Evolutionary conservation across 2,329 filamentous ascomycete genomes (phyloP), one percentile per base, ranked within the genome.

Genomic region (Cladophialophora carrionii): DNA sequence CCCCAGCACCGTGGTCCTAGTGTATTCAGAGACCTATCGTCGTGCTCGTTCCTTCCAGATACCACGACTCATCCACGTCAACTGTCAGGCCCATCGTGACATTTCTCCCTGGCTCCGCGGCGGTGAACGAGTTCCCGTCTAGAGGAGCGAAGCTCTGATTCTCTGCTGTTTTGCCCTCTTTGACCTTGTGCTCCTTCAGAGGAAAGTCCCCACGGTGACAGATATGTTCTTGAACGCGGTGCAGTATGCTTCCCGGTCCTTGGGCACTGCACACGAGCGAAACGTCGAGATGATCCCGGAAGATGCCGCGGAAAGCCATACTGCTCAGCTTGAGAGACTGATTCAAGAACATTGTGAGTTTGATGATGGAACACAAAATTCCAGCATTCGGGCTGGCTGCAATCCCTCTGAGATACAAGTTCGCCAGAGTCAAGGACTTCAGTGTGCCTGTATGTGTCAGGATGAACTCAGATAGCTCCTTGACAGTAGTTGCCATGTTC

Each of bases 341-440:
- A 31, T 48, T 20, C 3, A 61, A 34, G 12, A 54, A 55, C 49
- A n/a, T 34, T 31, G 34, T 48, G 24, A 61, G 9, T 26, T 46
- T 46, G n/a, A 61, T 17, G 49, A 55, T 22, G 12, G 24, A 22
- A 3, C 22, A 3, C 49, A 55, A 7, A 6, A 61, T 14, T 43
- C 37, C 34, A 29, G n/a, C 17, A 46, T 17, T 32, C 4, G 32
- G 5, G 43, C 24, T 5, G 6, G 17, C 17, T 24, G 4, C 9
- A 41, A 5, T 22, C 26, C 17, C 6, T 20, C 22, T 31, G 22
- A 54, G 34, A 5, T 17, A 48, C 10, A 61, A 24, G 24, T 60
- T 60, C 12, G 34, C 22, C 34, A 61, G 29, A 24, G 24, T 54
- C 8, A 61, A 34, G 17, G 32, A 37, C 29, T 43, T 43, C 2